A percentile compares a stretch with the other conserved stretches of the same genome.
These are phyloP conservation scores for Malus hybrid DNA, from an alignment of 331 rosid species.

Conservation along the genomic window DNA sequence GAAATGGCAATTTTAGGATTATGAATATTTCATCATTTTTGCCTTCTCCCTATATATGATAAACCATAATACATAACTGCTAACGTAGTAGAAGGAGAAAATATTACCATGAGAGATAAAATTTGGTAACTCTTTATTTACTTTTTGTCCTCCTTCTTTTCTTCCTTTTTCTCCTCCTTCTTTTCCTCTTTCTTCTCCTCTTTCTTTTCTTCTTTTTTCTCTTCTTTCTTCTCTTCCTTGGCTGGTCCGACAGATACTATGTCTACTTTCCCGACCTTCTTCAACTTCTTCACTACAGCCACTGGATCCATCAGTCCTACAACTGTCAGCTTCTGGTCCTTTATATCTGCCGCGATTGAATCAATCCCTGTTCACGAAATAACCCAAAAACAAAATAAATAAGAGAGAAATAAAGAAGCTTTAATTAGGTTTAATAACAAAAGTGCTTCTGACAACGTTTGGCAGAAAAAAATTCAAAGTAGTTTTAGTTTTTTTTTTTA, in stretches of 20 bases:
- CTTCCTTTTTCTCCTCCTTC: conserved; percentile 18
- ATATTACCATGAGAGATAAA: not conserved
- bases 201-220: conserved; percentile 55
- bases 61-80: not conserved
- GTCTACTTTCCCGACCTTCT: conserved; percentile 94
- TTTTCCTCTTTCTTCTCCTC: conserved; percentile 25
- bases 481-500: too few species aligned
- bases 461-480: too few species aligned
- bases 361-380: conserved; percentile 59
- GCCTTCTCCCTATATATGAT: too few species aligned
- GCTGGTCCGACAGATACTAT: conserved; percentile 87
- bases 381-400: not conserved
- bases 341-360: conserved; percentile 81
- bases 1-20: too few species aligned
- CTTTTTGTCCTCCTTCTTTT: too few species aligned
- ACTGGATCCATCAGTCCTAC: conserved; percentile 91
- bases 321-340: conserved; percentile 82
- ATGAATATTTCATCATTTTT: too few species aligned
- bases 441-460: not conserved
- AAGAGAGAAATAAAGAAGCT: not conserved
- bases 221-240: conserved; percentile 88
- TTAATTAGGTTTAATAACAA: not conserved
- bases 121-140: too few species aligned
- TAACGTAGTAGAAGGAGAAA: too few species aligned
- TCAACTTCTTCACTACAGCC: conserved; percentile 88